Percentiles rank a stretch among this genome's conserved stretches.
Evolutionary conservation across 352 stramenopile genomes (phyloP).

Genomic region (Phytophthora cryptogea): DNA sequence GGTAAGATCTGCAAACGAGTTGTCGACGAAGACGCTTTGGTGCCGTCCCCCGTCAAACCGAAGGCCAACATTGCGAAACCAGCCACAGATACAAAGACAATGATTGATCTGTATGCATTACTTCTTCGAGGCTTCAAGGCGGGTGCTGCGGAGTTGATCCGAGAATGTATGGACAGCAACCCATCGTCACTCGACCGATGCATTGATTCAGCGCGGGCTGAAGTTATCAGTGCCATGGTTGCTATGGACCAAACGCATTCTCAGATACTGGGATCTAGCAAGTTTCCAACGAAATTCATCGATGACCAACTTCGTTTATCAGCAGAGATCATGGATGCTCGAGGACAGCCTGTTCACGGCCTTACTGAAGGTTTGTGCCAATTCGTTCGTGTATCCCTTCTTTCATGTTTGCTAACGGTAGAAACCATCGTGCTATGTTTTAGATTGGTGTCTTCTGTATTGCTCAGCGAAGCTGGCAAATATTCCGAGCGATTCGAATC

Average conservation of each 20-base stretch:
- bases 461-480: slow-evolving; percentile 45
- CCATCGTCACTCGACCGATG: slow-evolving; percentile 24
- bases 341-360: slow-evolving; percentile 31
- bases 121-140: slow-evolving; percentile 50
- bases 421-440: neutral
- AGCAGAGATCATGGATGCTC: slow-evolving; percentile 51
- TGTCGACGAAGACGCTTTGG: slow-evolving; percentile 68
- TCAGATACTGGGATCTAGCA: slow-evolving; percentile 24
- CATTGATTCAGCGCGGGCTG: slow-evolving; percentile 23
- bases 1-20: slow-evolving; percentile 52
- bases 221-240: slow-evolving; percentile 22
- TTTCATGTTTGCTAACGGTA: slow-evolving; percentile 1
- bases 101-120: slow-evolving; percentile 36
- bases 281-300: slow-evolving; percentile 35
- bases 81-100: slow-evolving; percentile 24
- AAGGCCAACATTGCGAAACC: slow-evolving; percentile 13
- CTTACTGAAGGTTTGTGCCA: slow-evolving; percentile 21
- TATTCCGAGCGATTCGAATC: slow-evolving; percentile 34
- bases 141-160: slow-evolving; percentile 22
- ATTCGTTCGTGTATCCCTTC: neutral
- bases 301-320: slow-evolving; percentile 42
- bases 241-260: slow-evolving; percentile 23
- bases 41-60: slow-evolving; percentile 29
- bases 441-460: slow-evolving; percentile 66
- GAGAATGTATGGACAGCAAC: slow-evolving; percentile 16